Conservation (phyloP, 2,329 filamentous ascomycete genomes). For the Microcyclosporella mali region DNA sequence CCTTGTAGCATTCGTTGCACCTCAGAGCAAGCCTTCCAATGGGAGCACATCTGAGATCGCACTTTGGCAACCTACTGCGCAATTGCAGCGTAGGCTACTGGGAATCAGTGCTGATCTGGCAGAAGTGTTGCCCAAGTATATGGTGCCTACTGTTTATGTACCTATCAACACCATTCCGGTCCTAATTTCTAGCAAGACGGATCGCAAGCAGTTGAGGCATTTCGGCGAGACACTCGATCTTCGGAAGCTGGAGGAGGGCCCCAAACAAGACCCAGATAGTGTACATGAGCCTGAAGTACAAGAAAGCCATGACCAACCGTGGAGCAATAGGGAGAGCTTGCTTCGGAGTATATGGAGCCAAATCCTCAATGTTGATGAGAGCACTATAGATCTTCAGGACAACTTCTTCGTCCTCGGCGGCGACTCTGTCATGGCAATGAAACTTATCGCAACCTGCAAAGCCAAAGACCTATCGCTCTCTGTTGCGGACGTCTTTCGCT, state of each 20-base stretch:
- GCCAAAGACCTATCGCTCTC: constrained; percentile 32
- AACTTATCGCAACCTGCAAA: constrained; percentile 36
- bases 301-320: too few relatives aligned
- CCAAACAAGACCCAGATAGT: constrained; percentile 27
- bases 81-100: too few relatives aligned
- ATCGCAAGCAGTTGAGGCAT: constrained; percentile 48
- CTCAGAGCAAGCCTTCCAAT: too few relatives aligned
- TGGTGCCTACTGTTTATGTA: constrained; percentile 67
- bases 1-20: too few relatives aligned
- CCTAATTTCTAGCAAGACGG: constrained; percentile 65
- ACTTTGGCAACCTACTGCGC: too few relatives aligned
- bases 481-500: constrained; percentile 38
- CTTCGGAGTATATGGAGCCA: constrained; percentile 48
- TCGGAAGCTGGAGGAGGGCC: constrained; percentile 37
- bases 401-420: constrained; percentile 68
- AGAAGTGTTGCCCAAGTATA: constrained; percentile 67
- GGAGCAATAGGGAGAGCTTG: constrained; percentile 45
- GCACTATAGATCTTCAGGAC: constrained; percentile 54
- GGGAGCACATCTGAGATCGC: too few relatives aligned
- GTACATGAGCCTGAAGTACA: too few relatives aligned
- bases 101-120: too few relatives aligned
- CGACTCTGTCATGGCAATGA: constrained; percentile 65
- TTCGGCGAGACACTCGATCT: constrained; percentile 31
- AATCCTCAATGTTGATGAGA: constrained; percentile 40
- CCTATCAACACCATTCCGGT: constrained; percentile 63